Evolutionary conservation across 352 stramenopile species (phyloP).

Genomic region (Thalassiosira mediterranea): DNA sequence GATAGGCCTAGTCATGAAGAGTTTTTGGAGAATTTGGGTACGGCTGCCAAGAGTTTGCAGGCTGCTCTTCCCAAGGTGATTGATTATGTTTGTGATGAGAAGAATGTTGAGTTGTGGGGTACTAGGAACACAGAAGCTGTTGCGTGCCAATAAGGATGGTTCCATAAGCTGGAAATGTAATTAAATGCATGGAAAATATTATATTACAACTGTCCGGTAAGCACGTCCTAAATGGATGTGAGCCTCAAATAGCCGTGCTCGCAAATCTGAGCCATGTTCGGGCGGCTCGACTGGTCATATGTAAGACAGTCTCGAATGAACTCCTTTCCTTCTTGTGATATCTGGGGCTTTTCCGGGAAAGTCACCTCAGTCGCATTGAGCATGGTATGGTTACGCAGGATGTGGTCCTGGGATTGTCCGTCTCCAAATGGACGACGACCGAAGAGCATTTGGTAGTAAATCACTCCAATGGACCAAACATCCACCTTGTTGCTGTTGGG

Average conservation of each 20-base stretch:
- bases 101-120: slow-evolving; percentile 56
- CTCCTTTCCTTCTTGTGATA: slow-evolving; percentile 89
- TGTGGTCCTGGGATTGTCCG: slow-evolving; percentile 86
- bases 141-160: too few relatives aligned
- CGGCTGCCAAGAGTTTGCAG: slow-evolving; percentile 74
- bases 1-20: slow-evolving; percentile 82
- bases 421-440: slow-evolving; percentile 91
- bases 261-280: slow-evolving; percentile 86
- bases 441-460: slow-evolving; percentile 95
- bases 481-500: slow-evolving; percentile 92
- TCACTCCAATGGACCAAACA: slow-evolving; percentile 93
- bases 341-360: slow-evolving; percentile 84
- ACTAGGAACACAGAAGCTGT: too few relatives aligned
- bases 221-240: not conserved
- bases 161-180: too few relatives aligned
- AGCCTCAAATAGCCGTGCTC: slow-evolving; percentile 75
- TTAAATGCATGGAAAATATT: too few relatives aligned
- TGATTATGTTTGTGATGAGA: slow-evolving; percentile 67
- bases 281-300: slow-evolving; percentile 84
- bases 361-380: slow-evolving; percentile 86
- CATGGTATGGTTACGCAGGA: slow-evolving; percentile 86
- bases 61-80: slow-evolving; percentile 79
- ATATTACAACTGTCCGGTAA: too few relatives aligned
- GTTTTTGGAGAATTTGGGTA: slow-evolving; percentile 82
- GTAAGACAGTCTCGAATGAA: slow-evolving; percentile 89